phyloP scores from a whole-genome alignment of 352 stramenopile genomes.

The Phytophthora pinifolia region DNA sequence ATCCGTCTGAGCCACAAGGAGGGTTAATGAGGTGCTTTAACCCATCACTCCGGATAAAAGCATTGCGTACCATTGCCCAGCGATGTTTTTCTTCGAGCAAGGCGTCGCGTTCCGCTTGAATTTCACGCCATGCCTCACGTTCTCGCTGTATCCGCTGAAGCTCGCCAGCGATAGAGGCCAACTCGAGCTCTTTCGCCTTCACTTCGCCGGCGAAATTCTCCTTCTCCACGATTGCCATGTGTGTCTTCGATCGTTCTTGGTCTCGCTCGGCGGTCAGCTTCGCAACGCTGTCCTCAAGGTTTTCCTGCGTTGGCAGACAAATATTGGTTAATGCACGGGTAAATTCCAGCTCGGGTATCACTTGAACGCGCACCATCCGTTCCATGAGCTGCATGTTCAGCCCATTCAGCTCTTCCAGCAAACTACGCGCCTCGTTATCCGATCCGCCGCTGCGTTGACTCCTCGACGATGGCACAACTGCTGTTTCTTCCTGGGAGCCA shows the following conservation, averaged over 20 bases:
- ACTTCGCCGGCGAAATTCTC: conserved; percentile 53
- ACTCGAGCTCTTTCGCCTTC: conserved; percentile 50
- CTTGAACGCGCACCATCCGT: conserved; percentile 48
- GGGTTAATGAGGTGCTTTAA: conserved; percentile 5
- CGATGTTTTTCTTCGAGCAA: conserved; percentile 84
- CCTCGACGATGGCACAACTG: conserved; percentile 23
- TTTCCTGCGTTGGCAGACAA: conserved; percentile 46
- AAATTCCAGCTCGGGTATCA: not conserved
- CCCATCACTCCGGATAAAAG: not conserved
- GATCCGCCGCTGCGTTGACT: conserved; percentile 23
- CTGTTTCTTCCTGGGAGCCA: conserved; percentile 45
- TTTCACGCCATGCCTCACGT: conserved; percentile 72
- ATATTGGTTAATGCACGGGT: not conserved
- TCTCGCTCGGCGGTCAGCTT: conserved; percentile 77
- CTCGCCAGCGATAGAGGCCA: conserved; percentile 49
- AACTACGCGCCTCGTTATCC: conserved; percentile 55
- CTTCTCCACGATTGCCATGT: conserved; percentile 66
- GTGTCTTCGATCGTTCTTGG: conserved; percentile 65
- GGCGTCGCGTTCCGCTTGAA: conserved; percentile 76
- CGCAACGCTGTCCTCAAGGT: conserved; percentile 65
- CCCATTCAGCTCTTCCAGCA: conserved; percentile 81
- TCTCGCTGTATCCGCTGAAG: conserved; percentile 76
- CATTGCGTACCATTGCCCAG: conserved; percentile 66
- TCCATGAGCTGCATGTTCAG: conserved; percentile 86
- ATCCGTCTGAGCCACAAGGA: conserved; percentile 41